These are phyloP conservation scores for Aegilops longissima DNA, from an alignment of 176 grass and related monocot species.

Conservation along the genomic window DNA sequence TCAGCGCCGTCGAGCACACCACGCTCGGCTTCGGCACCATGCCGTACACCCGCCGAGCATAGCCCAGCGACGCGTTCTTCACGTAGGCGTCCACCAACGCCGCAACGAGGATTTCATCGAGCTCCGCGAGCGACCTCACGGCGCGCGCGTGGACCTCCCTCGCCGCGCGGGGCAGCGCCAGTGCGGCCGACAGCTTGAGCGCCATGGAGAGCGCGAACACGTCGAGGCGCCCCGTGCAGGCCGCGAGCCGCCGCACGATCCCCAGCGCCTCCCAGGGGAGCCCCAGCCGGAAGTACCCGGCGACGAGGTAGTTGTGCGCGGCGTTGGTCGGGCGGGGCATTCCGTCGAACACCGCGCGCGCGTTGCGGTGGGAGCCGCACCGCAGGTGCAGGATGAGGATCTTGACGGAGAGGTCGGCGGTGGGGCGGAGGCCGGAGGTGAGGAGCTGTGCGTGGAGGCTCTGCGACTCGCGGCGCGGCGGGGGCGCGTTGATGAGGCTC, in stretches of 20 bases:
- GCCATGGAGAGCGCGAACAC: constrained; percentile 79
- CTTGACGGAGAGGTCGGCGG: constrained; percentile 57
- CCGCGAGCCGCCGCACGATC: constrained; percentile 52
- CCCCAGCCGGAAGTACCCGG: constrained; percentile 68
- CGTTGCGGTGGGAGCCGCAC: constrained; percentile 66
- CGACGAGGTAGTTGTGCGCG: constrained; percentile 67
- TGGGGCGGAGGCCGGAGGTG: constrained; percentile 32
- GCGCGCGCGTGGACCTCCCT: constrained; percentile 70
- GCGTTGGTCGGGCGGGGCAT: constrained; percentile 47
- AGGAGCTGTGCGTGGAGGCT: constrained; percentile 71
- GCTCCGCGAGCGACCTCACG: constrained; percentile 31
- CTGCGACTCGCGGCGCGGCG: constrained; percentile 36
- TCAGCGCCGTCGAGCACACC: constrained; percentile 71
- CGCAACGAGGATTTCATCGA: constrained; percentile 60
- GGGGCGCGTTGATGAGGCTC: constrained; percentile 45
- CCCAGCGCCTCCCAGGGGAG: constrained; percentile 42
- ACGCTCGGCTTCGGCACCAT: constrained; percentile 37
- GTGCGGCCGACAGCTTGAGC: constrained; percentile 60
- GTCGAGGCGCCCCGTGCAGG: constrained; percentile 44
- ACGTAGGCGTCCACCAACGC: constrained; percentile 81
- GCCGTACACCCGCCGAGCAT: constrained; percentile 52
- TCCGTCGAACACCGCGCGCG: constrained; percentile 65
- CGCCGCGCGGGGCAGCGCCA: constrained; percentile 20
- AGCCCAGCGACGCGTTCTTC: constrained; percentile 47
- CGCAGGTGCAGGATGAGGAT: constrained; percentile 63